Evolutionary conservation across 345 rosid genomes (phyloP).

Genomic region (Ceriops decandra): DNA sequence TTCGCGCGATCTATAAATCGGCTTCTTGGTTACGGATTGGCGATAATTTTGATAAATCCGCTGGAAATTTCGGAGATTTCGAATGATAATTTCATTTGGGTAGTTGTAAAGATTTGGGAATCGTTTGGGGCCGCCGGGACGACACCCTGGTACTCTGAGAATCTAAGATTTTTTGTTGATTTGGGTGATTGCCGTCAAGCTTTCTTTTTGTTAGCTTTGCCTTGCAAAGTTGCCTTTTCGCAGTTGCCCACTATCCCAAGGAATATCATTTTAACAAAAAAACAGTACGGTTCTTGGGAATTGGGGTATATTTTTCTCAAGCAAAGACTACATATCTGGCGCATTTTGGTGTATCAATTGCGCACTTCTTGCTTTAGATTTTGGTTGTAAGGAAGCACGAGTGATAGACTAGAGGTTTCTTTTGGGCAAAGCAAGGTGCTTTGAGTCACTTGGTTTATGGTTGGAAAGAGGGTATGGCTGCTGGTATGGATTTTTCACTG

Average conservation of each 20-base stretch:
- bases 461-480: conserved; percentile 43
- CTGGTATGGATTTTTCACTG: conserved; percentile 62
- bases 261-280: conserved; percentile 2
- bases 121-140: not conserved
- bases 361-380: too few relatives aligned
- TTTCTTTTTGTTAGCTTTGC: not conserved
- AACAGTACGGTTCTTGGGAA: not conserved
- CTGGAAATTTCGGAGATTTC: not conserved
- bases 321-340: too few relatives aligned
- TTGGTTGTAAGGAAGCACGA: too few relatives aligned
- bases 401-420: not conserved
- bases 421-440: not conserved
- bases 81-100: conserved; percentile 6
- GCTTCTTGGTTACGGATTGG: too few relatives aligned
- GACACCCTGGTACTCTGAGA: too few relatives aligned
- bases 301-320: too few relatives aligned
- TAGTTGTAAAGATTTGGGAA: conserved; percentile 22
- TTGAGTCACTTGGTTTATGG: conserved; percentile 30
- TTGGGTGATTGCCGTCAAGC: too few relatives aligned
- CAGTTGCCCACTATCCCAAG: conserved; percentile 18
- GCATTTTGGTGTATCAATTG: too few relatives aligned
- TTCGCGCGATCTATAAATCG: not conserved
- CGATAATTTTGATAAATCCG: too few relatives aligned
- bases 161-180: too few relatives aligned
- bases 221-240: conserved; percentile 16